Base-by-base conservation (phyloP, 352 stramenopile genomes). In the Pythium folliculosum region DNA sequence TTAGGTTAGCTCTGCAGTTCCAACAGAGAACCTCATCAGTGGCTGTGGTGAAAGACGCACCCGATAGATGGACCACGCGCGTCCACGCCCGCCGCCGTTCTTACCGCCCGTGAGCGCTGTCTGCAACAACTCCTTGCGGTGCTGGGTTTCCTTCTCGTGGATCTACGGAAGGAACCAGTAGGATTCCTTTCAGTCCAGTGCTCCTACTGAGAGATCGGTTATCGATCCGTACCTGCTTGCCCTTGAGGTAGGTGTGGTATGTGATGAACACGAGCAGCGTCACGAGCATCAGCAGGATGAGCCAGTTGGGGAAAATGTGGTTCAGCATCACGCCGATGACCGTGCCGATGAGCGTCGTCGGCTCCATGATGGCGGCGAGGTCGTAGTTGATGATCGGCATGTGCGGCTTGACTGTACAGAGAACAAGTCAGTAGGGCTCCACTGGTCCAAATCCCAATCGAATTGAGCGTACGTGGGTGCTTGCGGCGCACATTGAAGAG, bases 361-460 rank as follows among this genome's bases (percentile, higher is more conserved):
- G 97, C 82, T 99, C 96, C 97, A 99, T 99, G n/a, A 99, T 92
- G 3, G 98, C 70, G 14, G 98, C 96, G 35, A 99, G 80, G 63
- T 98, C 94, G 88, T 98, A 99, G 79, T 99, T 96, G 37, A 99
- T 97, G 23, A 99, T 81, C 13, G 96, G 95, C 43, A 96, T 76
- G 72, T 99, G 93, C 0, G 82, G 84, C 38, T 90, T 79, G 17
- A 61, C 84, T 92, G 54, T 38, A 50, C 10, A 12, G 1, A 66
- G 19, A 37, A 57, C 5, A 23, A 5, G 27, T 57, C 13, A 57
- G 27, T 45, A 12, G 10, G 23, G 5, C 44, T n/a, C 38, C 23
- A 51, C 25, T 38, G 37, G 50, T 13, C n/a, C 3, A 45, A 32
- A 32, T 32, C 27, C 27, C 27, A 32, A 32, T 21, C 22, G 56